These are phyloP conservation scores for Neofusicoccum laricinum DNA, from an alignment of 2,329 filamentous ascomycete genomes.

Conservation along the genomic window DNA sequence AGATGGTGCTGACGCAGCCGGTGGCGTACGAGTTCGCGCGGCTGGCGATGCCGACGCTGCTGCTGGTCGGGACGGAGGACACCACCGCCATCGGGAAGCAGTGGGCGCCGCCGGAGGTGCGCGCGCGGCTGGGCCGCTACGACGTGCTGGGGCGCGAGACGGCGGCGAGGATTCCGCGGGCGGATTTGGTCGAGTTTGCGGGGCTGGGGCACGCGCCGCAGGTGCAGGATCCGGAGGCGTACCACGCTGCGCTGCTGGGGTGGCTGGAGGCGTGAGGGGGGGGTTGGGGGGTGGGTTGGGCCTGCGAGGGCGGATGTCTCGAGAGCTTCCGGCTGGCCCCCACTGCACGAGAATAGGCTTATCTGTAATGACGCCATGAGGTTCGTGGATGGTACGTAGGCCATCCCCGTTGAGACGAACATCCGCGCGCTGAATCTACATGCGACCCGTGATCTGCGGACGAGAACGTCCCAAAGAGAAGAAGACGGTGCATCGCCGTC, in stretches of 20 bases:
- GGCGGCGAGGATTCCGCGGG: constrained; percentile 43
- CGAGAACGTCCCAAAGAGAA: too few species aligned
- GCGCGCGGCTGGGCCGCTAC: constrained; percentile 46
- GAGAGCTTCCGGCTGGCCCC: too few species aligned
- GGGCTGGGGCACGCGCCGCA: constrained; percentile 54
- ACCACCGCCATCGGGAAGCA: constrained; percentile 55
- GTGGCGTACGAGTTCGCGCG: constrained; percentile 50
- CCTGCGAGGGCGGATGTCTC: too few species aligned
- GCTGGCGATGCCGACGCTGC: constrained; percentile 45
- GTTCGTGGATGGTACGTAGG: too few species aligned
- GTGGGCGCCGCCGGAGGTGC: constrained; percentile 39
- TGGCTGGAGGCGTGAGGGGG: constrained; percentile 31
- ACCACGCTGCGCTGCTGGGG: constrained; percentile 45
- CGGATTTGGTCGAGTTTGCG: constrained; percentile 47
- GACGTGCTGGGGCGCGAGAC: constrained; percentile 48
- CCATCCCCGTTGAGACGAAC: too few species aligned
- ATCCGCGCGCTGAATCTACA: too few species aligned
- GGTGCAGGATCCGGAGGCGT: constrained; percentile 49
- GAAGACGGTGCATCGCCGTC: too few species aligned
- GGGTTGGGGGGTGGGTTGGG: too few species aligned
- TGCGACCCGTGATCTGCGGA: too few species aligned
- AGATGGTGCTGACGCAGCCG: constrained; percentile 55
- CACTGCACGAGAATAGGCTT: too few species aligned
- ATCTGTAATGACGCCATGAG: too few species aligned
- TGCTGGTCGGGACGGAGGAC: constrained; percentile 53